Base-by-base conservation (phyloP, 1,139 yeast genomes). In the Komagataea norvegica region DNA sequence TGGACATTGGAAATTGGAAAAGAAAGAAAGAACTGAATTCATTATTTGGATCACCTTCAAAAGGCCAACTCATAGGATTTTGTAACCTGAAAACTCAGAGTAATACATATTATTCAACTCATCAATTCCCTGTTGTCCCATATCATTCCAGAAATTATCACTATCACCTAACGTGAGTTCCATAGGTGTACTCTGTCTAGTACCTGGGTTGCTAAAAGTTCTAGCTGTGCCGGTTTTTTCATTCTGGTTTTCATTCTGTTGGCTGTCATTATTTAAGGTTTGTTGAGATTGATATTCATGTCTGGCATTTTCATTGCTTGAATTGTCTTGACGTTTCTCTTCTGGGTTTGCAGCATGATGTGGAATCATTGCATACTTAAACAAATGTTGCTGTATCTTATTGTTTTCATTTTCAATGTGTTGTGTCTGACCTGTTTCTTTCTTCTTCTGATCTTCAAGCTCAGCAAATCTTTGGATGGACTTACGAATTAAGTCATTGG, bases 71-170 rank as follows among this genome's bases (percentile, higher is more conserved):
- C 24, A 44, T 10, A 36, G 32, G 18, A 51, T 41, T 25, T 43
- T 51, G 37, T 51, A 52, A 11, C 56, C 56, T 2, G 55, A 44
- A 41, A 49, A 52, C 26, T 52, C 56, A 10, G 49, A 44, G 40
- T 49, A 43, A 19, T 51, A 51, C 52, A 51, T 46, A 29, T 48
- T 50, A 33, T 46, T 50, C 37, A 52, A 36, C 35, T 48, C 52
- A 29, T 51, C 51, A 26, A 49, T 33, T 2, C 54, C 55, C 27
- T 48, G 49, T 20, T 48, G 54, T 1, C 54, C 54, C 40, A 52
- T 49, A 37, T 48, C 55, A 24, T 34, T 42, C 56, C 56, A 52
- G 35, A 52, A 49, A 6, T 41, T 38, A 25, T 49, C 54, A 25
- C 44, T 34, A 14, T 45, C 51, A 27, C 38, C 37, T 25, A 46